Conservation (phyloP, 2,329 filamentous ascomycete genomes). For the Sporothrix pseudoabietina region DNA sequence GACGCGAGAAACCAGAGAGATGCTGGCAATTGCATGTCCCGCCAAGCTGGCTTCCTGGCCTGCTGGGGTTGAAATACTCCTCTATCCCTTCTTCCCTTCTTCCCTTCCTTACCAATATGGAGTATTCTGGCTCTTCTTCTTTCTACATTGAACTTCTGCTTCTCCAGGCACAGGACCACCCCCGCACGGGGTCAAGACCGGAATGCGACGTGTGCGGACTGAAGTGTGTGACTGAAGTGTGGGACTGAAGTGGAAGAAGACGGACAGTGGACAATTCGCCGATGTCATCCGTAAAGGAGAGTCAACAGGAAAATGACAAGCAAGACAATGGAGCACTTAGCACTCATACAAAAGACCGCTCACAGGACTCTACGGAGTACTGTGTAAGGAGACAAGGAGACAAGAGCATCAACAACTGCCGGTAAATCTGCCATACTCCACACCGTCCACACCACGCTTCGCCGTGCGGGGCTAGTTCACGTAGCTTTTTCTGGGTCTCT, state of each 20-base stretch:
- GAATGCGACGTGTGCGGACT: background rate
- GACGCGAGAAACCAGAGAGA: background rate
- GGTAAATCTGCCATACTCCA: background rate
- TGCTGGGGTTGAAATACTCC: background rate
- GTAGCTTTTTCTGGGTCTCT: background rate
- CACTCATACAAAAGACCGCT: background rate
- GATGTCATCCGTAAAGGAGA: background rate
- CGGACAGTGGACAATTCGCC: background rate
- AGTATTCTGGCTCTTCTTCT: background rate
- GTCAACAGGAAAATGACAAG: background rate
- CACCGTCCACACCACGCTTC: background rate
- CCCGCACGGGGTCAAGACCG: background rate
- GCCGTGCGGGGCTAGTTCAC: conserved; percentile 3
- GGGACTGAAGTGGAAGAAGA: background rate
- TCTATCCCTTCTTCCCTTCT: background rate
- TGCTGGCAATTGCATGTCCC: background rate
- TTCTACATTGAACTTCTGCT: too few relatives aligned
- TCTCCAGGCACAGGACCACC: conserved; percentile 6
- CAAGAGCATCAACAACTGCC: background rate
- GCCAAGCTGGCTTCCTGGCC: background rate
- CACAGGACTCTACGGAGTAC: background rate
- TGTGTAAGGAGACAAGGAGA: background rate
- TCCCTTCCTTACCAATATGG: background rate
- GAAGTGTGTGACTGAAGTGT: background rate
- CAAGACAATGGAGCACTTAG: background rate